Evolutionary conservation across 257 asterid species (phyloP).

Genomic region (Ilex aquifolium): DNA sequence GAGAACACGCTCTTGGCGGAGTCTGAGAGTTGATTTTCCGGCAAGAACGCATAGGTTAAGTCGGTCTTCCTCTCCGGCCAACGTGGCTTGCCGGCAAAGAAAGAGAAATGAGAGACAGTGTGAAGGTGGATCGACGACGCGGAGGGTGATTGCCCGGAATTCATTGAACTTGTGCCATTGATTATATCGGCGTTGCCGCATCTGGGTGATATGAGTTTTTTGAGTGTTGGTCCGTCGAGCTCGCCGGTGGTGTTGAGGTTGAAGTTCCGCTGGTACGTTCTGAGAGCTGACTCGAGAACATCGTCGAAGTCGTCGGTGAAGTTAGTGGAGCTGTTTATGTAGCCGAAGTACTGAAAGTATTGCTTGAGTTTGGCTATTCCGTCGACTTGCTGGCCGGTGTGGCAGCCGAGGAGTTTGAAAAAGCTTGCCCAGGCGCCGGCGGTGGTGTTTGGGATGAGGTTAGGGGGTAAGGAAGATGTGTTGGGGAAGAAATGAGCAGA

Average conservation of each 20-base stretch:
- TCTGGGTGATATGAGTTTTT: constrained; percentile 50
- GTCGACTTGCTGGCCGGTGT: constrained; percentile 33
- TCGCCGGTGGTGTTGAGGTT: constrained; percentile 61
- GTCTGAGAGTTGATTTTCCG: constrained; percentile 36
- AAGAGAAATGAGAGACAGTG: constrained; percentile 60
- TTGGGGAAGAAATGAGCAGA: constrained; percentile 62
- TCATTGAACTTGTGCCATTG: constrained; percentile 60
- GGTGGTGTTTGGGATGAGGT: constrained; percentile 32
- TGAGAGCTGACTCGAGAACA: constrained; percentile 45
- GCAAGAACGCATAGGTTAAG: constrained; percentile 58
- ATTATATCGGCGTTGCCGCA: constrained; percentile 74
- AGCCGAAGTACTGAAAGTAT: constrained; percentile 67
- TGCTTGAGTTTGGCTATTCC: constrained; percentile 51
- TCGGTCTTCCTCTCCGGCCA: constrained; percentile 48
- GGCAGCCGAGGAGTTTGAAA: constrained; percentile 44
- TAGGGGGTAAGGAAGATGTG: constrained; percentile 39
- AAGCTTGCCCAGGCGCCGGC: constrained; percentile 48
- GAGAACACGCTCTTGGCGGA: constrained; percentile 33
- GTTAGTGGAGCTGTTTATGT: constrained; percentile 25
- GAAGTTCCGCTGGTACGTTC: constrained; percentile 62
- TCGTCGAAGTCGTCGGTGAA: constrained; percentile 69
- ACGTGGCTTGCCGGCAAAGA: constrained; percentile 63
- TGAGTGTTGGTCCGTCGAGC: constrained; percentile 43
- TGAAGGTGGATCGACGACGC: background rate
- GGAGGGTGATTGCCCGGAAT: constrained; percentile 17